Base-by-base conservation (phyloP, 352 stramenopile species). In the Phytophthora sp. region DNA sequence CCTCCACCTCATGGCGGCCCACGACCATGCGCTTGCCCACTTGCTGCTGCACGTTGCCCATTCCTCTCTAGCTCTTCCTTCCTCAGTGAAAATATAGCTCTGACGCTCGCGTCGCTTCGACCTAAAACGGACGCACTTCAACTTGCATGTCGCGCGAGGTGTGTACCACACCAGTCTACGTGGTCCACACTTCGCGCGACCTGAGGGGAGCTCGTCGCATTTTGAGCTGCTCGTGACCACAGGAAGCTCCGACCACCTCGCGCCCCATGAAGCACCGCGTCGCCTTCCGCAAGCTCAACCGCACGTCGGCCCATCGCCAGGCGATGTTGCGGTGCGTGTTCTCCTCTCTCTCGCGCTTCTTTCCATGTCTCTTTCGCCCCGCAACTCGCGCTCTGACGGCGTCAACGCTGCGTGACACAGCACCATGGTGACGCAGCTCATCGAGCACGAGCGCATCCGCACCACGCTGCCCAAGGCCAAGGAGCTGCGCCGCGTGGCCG, bases 391-490 rank as follows among this genome's bases (percentile, higher is more conserved):
- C 20, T 66, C 45, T 56, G 46, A 24, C 31, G 1, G 62, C 28
- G 5, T 35, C 17, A 43, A 18, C 13, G 24, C 13, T 53, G 18
- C 38, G 39, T 58, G 18, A 37, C 43, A 60, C 55, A 95, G 85
- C 37, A 99, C 98, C 35, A 97, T 98, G 87, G 91, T 98, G 44
- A 98, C 95, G 55, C 98, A 97, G 54, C 83, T 99, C 48, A 96
- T 99, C 64, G 96, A 98, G 65, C 95, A 99, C 73, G 97, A 99
- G 72, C 92, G 97, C 45, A 99, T 99, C 63, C 93, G 91, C 68
- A 99, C 96, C 55, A 99, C 97, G 44, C 76, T 98, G 17, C 91
- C 96, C 31, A 98, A 98, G 76, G 96, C 97, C 23, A 99, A 99
- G 76, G 95, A 99, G 83, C 74, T 99, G 38, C 85, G 90, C 45